Percentiles rank a stretch among this genome's conserved stretches.
phyloP scores from a whole-genome alignment of 2,329 filamentous ascomycete genomes.

The Sporothrix schenckii region DNA sequence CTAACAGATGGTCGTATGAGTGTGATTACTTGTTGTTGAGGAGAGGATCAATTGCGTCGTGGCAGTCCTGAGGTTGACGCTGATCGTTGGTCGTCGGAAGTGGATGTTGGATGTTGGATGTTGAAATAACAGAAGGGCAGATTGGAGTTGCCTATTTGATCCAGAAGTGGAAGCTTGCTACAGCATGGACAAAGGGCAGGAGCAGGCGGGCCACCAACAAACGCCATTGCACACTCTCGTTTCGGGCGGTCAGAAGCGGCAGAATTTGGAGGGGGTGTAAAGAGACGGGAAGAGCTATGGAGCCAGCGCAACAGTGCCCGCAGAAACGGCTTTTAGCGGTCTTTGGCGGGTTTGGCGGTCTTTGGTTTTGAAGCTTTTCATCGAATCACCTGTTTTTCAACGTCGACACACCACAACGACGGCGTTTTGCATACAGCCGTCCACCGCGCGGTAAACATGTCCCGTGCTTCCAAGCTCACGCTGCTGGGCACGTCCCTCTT shows the following conservation, averaged over 20 bases:
- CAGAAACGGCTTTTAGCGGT: not conserved
- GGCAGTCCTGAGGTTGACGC: not conserved
- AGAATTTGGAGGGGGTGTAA: constrained; percentile 25
- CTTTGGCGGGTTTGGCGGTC: not conserved
- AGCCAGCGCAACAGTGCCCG: not conserved
- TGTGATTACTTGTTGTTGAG: not conserved
- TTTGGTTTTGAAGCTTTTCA: constrained; percentile 20
- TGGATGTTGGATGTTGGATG: not conserved
- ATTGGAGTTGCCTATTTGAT: constrained; percentile 26
- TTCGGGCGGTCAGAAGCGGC: constrained; percentile 30
- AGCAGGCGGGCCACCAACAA: constrained; percentile 16
- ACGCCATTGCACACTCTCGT: constrained; percentile 13
- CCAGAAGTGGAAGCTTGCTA: constrained; percentile 23
- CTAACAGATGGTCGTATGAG: not conserved
- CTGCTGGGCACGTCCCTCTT: constrained; percentile 75
- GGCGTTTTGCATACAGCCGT: not conserved
- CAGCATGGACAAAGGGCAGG: constrained; percentile 19
- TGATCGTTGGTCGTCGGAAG: not conserved
- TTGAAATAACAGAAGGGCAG: not conserved
- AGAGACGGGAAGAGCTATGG: not conserved
- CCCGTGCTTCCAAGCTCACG: constrained; percentile 84
- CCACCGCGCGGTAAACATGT: constrained; percentile 63
- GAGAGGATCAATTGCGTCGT: not conserved
- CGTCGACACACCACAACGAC: not conserved
- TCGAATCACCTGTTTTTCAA: constrained; percentile 14